Evolutionary conservation across 495 filamentous ascomycete species (phyloP), one percentile per base, ranked within the genome.

Genomic region (Achaetomiella virescens): DNA sequence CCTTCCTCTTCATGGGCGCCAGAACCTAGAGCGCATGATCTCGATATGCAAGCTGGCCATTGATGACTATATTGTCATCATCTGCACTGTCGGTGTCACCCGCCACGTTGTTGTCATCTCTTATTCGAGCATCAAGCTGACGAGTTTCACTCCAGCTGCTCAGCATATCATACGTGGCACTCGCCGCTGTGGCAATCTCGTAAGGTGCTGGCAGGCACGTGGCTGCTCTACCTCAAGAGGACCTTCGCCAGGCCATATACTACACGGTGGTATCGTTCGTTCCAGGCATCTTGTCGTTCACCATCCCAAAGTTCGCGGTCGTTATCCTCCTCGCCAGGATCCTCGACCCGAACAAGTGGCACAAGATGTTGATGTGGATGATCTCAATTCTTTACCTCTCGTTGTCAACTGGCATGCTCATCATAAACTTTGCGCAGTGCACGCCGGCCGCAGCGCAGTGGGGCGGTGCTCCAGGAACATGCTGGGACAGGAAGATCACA

Each of bases 391-490:
- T 65, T 5, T 63, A 61, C 36, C 10, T 46, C 2, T 18, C 57
- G 17, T 12, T 61, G 41, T 42, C 44, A 18, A 11, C 45, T 21
- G 62, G 50, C 42, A 61, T 59, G 46, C 38, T 63, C 18, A 20
- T 57, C 49, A 53, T 67, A 35, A 65, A 61, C 48, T 65, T 66
- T 41, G 60, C 43, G 4, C 62, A 66, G 37, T 67, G 65, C 43
- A 55, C 55, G 17, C 65, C 65, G 3, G 47, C 61, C 3, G 40
- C 45, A 3, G 51, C 55, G 8, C 65, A 66, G 22, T 66, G 65
- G 63, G 57, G 52, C 11, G 56, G 21, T 2, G 51, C 41, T 25
- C 21, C 48, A 7, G 60, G 55, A 1, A 53, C 33, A 1, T 66
- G 64, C 53, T 55, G 52, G 58, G 55, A 63, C 61, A 50, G 55